A percentile compares a stretch with the other conserved stretches of the same genome.
phyloP scores from a whole-genome alignment of 2,329 filamentous ascomycete species.

The Ceratocystis ficicola region DNA sequence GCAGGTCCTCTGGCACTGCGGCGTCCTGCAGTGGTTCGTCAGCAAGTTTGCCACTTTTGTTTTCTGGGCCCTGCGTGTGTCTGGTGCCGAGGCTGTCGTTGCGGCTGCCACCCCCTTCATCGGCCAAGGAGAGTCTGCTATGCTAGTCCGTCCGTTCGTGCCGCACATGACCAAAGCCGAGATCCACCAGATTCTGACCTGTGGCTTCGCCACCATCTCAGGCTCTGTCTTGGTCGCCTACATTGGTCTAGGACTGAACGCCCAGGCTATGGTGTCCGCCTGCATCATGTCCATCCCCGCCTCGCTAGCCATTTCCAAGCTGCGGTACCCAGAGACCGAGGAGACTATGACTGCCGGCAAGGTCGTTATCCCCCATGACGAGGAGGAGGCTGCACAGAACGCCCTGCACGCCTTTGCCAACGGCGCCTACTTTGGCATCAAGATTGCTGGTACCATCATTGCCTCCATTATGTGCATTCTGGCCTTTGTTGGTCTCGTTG shows the following conservation, averaged over 20 bases:
- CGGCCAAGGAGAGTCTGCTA: constrained; percentile 84
- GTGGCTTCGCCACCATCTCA: constrained; percentile 83
- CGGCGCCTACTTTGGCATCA: constrained; percentile 73
- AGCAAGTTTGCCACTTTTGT: constrained; percentile 79
- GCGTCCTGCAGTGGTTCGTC: constrained; percentile 79
- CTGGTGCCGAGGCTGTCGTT: constrained; percentile 85
- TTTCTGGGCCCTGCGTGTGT: constrained; percentile 79
- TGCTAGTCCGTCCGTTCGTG: constrained; percentile 81
- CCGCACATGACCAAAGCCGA: constrained; percentile 76
- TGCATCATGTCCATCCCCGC: constrained; percentile 95
- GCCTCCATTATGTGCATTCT: constrained; percentile 74
- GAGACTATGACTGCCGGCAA: constrained; percentile 72
- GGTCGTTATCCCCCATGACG: constrained; percentile 68
- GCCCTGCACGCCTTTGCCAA: constrained; percentile 74
- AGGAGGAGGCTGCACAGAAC: constrained; percentile 65
- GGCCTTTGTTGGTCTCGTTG: constrained; percentile 58
- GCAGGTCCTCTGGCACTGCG: constrained; percentile 70
- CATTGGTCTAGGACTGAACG: constrained; percentile 69
- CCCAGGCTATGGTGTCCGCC: constrained; percentile 74
- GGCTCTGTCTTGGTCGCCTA: constrained; percentile 80
- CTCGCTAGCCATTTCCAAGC: constrained; percentile 76
- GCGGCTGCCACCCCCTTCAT: constrained; percentile 89
- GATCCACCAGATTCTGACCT: constrained; percentile 85
- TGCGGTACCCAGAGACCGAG: constrained; percentile 79
- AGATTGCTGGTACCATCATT: constrained; percentile 74